Evolutionary conservation across 345 rosid genomes (phyloP), one percentile per base, ranked within the genome.

Genomic region (Triadica sebifera): DNA sequence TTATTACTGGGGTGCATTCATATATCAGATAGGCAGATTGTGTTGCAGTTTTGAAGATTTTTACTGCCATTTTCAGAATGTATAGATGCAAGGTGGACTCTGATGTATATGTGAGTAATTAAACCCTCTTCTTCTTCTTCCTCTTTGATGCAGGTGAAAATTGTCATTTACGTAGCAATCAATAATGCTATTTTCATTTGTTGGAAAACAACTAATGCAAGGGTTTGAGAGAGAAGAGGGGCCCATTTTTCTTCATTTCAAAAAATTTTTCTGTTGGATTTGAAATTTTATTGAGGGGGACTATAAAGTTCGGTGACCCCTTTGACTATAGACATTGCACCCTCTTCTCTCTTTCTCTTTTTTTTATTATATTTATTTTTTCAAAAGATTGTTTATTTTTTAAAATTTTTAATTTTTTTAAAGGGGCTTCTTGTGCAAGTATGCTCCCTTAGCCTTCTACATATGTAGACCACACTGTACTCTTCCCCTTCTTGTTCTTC

Each of bases 211-310:
- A 59, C 43, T 46, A 59, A 22, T 43, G 47, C 69, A 45, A 46
- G 19, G n/a, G 46, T 80, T 84, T 77, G 80, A 68, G 71, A 43
- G 82, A 12, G 70, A 56, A 29, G 24, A 0, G 24, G 85, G 87
- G 5, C 85, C 87, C 85, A 73, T 66, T 60, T 74, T 66, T 52
- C 76, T 77, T 81, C 79, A 72, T 72, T 86, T 82, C 82, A 75
- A 86, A 84, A 68, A 79, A 69, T 41, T 0, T 15, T 52, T 69
- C 71, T 51, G 78, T 79, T 81, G 59, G 57, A 73, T 84, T 88
- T 84, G 81, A 89, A 89, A 79, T 29, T 80, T 58, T 70, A 77
- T 68, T 63, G 87, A 83, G 88, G 62, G 89, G 84, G 86, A 75
- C 69, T 81, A 85, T 80, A 89, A 85, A 85, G 89, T 67, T 19